phyloP scores from a whole-genome alignment of 2,329 filamentous ascomycete genomes.

The Bipolaris gigantea region DNA sequence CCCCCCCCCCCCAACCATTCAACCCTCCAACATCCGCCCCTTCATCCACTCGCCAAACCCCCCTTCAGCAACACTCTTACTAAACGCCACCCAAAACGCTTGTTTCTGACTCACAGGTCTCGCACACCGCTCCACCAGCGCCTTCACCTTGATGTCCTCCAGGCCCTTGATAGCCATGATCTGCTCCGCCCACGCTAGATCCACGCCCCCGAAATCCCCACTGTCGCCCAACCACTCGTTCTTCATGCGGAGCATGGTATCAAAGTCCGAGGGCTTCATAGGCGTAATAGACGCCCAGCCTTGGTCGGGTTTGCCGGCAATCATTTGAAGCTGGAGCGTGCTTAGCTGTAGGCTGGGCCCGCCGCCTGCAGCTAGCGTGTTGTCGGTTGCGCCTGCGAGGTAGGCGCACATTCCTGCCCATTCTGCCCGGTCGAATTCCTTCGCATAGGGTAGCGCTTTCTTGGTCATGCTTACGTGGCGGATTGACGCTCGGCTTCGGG shows the following conservation, averaged over 20 bases:
- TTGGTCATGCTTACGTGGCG: constrained; percentile 59
- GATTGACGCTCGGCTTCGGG: constrained; percentile 52
- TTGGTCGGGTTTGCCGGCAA: constrained; percentile 55
- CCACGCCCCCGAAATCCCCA: constrained; percentile 26
- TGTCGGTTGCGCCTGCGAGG: constrained; percentile 30
- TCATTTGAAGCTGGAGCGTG: constrained; percentile 52
- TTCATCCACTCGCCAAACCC: constrained; percentile 59
- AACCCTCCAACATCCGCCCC: constrained; percentile 37
- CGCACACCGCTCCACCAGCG: constrained; percentile 59
- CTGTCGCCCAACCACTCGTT: constrained; percentile 27
- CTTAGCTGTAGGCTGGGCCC: constrained; percentile 14
- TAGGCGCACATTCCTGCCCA: constrained; percentile 56
- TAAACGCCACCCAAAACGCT: constrained; percentile 63
- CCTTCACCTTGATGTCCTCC: constrained; percentile 55
- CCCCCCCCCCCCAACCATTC: not conserved
- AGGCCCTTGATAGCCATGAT: constrained; percentile 56
- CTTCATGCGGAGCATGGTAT: constrained; percentile 30
- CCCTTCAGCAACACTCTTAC: constrained; percentile 58
- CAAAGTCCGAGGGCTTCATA: constrained; percentile 27
- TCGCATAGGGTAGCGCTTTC: constrained; percentile 56
- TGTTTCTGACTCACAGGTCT: constrained; percentile 57
- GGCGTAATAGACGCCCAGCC: constrained; percentile 54
- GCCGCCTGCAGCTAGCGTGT: not conserved
- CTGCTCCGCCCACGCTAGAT: constrained; percentile 61
- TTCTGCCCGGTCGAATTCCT: constrained; percentile 59